Evolutionary conservation across 352 stramenopile genomes (phyloP).

Genomic region (Phytophthora niederhauseri): DNA sequence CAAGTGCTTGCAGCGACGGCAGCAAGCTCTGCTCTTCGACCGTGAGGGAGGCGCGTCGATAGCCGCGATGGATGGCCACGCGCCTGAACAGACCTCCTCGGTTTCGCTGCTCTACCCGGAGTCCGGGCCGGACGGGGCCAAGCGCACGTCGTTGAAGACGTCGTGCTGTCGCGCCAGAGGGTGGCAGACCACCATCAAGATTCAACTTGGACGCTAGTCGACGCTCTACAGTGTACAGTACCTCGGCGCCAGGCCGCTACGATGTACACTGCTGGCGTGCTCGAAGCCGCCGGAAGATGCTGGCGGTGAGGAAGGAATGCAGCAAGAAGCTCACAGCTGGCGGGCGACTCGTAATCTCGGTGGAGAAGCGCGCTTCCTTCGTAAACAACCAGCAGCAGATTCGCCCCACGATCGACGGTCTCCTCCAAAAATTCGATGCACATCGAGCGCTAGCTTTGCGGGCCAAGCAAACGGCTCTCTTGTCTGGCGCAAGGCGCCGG

Average conservation of each 20-base stretch:
- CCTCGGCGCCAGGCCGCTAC: neutral
- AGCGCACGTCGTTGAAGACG: constrained; percentile 21
- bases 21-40: no score
- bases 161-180: constrained; percentile 20
- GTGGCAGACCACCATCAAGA: neutral
- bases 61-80: neutral
- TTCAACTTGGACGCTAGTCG: neutral
- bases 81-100: constrained; percentile 1
- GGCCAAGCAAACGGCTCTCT: constrained; percentile 16
- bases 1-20: neutral
- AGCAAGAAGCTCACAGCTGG: neutral
- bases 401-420: constrained; percentile 3
- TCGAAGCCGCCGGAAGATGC: neutral
- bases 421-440: constrained; percentile 32
- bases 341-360: constrained; percentile 16
- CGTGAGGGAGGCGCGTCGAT: neutral
- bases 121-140: no score
- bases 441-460: constrained; percentile 18
- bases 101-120: constrained; percentile 13
- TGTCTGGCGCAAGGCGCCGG: neutral
- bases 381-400: neutral
- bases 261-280: neutral
- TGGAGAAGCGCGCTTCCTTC: neutral
- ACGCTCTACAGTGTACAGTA: neutral
- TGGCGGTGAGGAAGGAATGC: neutral